Evolutionary conservation across 805 yeast genomes (phyloP).

Genomic region (Starmerella vitae): DNA sequence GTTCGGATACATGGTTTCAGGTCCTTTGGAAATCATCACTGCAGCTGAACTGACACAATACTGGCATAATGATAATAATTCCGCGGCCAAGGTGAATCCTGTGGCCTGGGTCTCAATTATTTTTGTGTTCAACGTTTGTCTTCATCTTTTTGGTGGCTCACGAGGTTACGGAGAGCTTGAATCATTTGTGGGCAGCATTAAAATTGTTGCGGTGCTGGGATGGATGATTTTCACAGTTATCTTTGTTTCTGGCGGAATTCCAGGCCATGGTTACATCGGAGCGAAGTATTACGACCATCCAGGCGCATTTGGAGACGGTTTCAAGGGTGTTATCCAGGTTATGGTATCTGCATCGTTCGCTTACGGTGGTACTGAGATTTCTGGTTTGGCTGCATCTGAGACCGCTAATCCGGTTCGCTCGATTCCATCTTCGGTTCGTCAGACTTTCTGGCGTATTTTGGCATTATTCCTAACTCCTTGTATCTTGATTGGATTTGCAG

Average conservation of each 20-base stretch:
- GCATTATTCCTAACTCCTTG: conserved; percentile 49
- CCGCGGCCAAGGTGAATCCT: conserved; percentile 29
- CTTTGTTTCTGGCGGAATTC: conserved; percentile 32
- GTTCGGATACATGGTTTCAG: conserved; percentile 41
- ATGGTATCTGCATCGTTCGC: conserved; percentile 55
- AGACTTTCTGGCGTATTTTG: conserved; percentile 54
- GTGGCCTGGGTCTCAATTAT: conserved; percentile 45
- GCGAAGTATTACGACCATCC: conserved; percentile 57
- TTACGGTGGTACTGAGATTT: conserved; percentile 51
- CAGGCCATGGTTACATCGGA: conserved; percentile 51
- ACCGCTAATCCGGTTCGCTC: conserved; percentile 52
- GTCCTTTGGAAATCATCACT: conserved; percentile 55
- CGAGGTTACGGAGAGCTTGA: conserved; percentile 56
- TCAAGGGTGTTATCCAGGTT: conserved; percentile 36
- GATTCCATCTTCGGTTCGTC: conserved; percentile 55
- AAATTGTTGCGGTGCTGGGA: conserved; percentile 45
- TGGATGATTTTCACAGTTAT: conserved; percentile 47
- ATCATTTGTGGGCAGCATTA: conserved; percentile 42
- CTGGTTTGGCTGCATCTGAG: conserved; percentile 62
- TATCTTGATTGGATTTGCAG: conserved; percentile 54
- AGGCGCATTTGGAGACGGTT: conserved; percentile 54
- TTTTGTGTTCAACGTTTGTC: conserved; percentile 35
- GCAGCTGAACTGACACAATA: conserved; percentile 42
- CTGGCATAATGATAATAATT: conserved; percentile 39
- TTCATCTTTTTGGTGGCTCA: conserved; percentile 31